phyloP scores from a whole-genome alignment of 2,329 filamentous ascomycete species.

The Hypocreales sp. region DNA sequence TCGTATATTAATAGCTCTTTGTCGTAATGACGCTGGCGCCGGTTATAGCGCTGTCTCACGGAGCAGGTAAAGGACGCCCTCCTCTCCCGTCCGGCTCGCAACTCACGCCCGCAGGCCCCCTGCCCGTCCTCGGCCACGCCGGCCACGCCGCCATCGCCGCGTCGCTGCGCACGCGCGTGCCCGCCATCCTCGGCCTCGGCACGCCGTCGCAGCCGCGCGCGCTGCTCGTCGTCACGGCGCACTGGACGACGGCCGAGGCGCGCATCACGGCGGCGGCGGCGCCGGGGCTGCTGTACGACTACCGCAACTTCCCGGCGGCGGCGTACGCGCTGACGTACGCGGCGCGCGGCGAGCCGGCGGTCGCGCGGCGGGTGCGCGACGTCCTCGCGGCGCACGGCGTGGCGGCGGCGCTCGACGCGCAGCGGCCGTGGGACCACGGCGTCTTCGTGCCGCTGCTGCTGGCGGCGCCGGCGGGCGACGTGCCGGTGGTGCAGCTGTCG shows the following conservation, averaged over 20 bases:
- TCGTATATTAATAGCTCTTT: too few relatives aligned
- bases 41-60: too few relatives aligned
- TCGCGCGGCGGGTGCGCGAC: slow-evolving; percentile 32
- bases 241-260: slow-evolving; percentile 35
- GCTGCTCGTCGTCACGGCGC: slow-evolving; percentile 41
- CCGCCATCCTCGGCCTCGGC: slow-evolving; percentile 37
- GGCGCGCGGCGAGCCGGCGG: slow-evolving; percentile 35
- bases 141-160: slow-evolving; percentile 30
- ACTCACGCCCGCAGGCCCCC: slow-evolving; percentile 34
- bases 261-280: slow-evolving; percentile 32
- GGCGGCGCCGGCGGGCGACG: slow-evolving; percentile 31
- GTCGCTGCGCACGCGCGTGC: slow-evolving; percentile 36
- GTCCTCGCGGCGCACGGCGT: slow-evolving; percentile 31
- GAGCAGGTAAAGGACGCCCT: too few relatives aligned
- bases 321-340: slow-evolving; percentile 39
- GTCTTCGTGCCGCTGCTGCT: slow-evolving; percentile 43
- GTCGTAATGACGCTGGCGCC: too few relatives aligned
- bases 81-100: too few relatives aligned
- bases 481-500: slow-evolving; percentile 41
- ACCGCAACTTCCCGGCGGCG: slow-evolving; percentile 41
- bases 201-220: slow-evolving; percentile 32
- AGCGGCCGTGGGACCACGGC: slow-evolving; percentile 42
- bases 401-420: slow-evolving; percentile 18
- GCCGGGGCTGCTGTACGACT: slow-evolving; percentile 40
- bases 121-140: slow-evolving; percentile 42